Evolutionary conservation across 2,329 filamentous ascomycete genomes (phyloP), one percentile per base, ranked within the genome.

Genomic region (Dactylellina cionopaga): DNA sequence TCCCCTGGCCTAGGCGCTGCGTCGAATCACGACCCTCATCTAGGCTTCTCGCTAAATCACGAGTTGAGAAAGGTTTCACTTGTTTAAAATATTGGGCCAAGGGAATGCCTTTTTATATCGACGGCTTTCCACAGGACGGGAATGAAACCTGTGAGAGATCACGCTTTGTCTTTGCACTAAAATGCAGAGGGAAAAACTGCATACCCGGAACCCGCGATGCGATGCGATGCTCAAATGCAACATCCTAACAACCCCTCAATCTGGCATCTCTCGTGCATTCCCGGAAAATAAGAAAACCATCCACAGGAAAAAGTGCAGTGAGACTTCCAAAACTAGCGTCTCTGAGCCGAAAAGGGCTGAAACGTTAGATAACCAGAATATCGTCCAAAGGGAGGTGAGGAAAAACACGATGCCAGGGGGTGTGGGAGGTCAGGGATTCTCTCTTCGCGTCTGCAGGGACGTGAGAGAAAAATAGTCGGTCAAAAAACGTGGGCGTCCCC

Each of bases 401-500:
- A 46, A 39, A 62, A 62, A 59, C 47, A 44, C 49, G 35, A 64
- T 54, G 59, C 37, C 49, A 71, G 59, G 56, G 52, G 51, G 41
- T 43, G 10, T 39, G 41, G 35, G 66, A 58, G 35, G 51, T 59
- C 66, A 71, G 58, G 66, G 66, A 63, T 71, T 29, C 22, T 43
- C 25, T 47, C 41, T n/a, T 71, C 65, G 65, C 49, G 60, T 65
- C 65, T 71, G 66, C 66, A 71, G 66, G 66, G 66, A 71, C 66
- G 22, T 58, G 58, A 58, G 58, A 64, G 43, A 52, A 59, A 44
- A 49, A 43, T 41, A 41, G 41, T 39, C 31, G 56, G 37, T 47
- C 64, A 55, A 54, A 70, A 71, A 64, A 71, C 66, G 66, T 71
- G 66, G 66, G 66, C 66, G 33, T 71, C 66, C 58, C 65, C 60